Base-by-base conservation (phyloP, 345 rosid genomes). In the Euclidium syriacum region DNA sequence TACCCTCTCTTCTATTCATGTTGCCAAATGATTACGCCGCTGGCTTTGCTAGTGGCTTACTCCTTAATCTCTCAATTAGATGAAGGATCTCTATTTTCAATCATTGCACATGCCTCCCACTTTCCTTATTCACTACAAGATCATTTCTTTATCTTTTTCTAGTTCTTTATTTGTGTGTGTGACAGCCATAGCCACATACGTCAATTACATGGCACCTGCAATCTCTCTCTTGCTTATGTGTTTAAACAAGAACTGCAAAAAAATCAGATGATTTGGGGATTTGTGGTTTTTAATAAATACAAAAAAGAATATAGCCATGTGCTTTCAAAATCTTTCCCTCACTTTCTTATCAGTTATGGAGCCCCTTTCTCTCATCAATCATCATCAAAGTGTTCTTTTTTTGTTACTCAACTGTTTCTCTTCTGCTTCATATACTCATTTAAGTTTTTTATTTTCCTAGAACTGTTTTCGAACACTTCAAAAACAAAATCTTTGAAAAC, bases 101-200 rank as follows among this genome's bases (percentile, higher is more conserved):
- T 69, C 73, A 52, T 69, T 60, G 67, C 67, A 67, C 59, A 58
- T 67, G 72, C 15, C 58, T 58, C 72, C 20, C 61, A 39, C 12
- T 42, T 49, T 58, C 10, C 18, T 4, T 66, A 47, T 24, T 10
- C 38, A 32, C 10, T 39, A 41, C 1, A 23, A 42, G 10, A 6
- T 4, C 18, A 51, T 15, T 57, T 33, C 30, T 52, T 58, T 57
- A 0, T 5, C n/a, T 18, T 35, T 35, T 8, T 10, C 0, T 34
- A 4, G 14, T 5, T 25, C 0, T 24, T 2, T 26, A 12, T 48
- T 6, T 4, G 7, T 20, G 10, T 19, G 40, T 52, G 73, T 25
- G 54, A 51, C 71, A 38, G 19, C 50, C 72, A 57, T 52, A 43
- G 32, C 23, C 54, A 60, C 73, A 60, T 60, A 42, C 14, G 54